A percentile compares a stretch with the other conserved stretches of the same genome.
phyloP scores from a whole-genome alignment of 2,329 filamentous ascomycete species.

The Helminthosporium solani region DNA sequence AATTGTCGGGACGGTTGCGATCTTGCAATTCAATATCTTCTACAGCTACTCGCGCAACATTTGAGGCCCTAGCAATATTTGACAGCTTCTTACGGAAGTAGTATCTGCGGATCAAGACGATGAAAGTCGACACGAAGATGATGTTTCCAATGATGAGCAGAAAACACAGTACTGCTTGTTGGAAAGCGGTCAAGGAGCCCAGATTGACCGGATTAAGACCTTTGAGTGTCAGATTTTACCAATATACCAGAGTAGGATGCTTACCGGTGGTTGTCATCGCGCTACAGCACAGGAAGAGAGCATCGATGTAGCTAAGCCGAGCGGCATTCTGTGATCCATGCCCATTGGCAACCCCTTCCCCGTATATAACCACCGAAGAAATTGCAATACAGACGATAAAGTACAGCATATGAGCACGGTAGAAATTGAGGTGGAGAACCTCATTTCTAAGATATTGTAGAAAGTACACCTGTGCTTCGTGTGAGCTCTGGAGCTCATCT shows the following conservation, averaged over 20 bases:
- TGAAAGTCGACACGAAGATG: constrained; percentile 31
- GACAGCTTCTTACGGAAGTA: constrained; percentile 30
- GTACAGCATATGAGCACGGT: constrained; percentile 29
- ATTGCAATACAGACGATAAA: constrained; percentile 29
- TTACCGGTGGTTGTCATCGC: constrained; percentile 36
- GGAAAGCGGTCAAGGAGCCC: constrained; percentile 25
- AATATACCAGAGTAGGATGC: background rate
- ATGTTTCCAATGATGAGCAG: constrained; percentile 33
- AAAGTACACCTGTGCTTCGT: background rate
- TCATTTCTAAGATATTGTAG: constrained; percentile 2
- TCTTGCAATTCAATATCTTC: constrained; percentile 26
- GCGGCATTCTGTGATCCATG: constrained; percentile 20
- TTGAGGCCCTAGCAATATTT: constrained; percentile 29
- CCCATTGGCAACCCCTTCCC: constrained; percentile 21
- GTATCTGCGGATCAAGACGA: constrained; percentile 27
- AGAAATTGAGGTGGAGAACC: constrained; percentile 1
- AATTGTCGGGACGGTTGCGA: constrained; percentile 2
- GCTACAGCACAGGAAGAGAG: constrained; percentile 29
- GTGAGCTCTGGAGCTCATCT: background rate
- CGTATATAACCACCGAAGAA: constrained; percentile 31
- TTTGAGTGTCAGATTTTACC: constrained; percentile 2
- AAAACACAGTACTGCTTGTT: constrained; percentile 29
- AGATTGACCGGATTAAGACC: constrained; percentile 30
- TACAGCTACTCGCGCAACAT: constrained; percentile 24
- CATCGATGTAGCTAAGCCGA: constrained; percentile 26